Conservation (phyloP, 2,329 filamentous ascomycete genomes). For the Colletotrichum sp. region DNA sequence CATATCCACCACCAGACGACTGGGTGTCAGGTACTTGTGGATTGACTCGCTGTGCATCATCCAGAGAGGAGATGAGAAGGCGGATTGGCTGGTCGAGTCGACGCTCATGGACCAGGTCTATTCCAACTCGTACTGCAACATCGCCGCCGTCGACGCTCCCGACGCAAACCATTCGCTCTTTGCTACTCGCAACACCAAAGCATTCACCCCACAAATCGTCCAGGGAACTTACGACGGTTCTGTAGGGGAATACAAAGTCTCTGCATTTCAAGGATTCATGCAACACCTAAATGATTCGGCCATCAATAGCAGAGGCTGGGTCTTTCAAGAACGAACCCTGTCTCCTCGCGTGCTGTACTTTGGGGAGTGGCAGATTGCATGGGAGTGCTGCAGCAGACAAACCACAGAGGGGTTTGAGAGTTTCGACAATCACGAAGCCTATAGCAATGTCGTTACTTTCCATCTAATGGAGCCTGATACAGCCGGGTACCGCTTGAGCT, state of each 20-base stretch:
- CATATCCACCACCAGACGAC: neutral
- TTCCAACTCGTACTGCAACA: neutral
- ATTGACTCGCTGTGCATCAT: neutral
- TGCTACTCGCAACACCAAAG: neutral
- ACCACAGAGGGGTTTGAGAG: neutral
- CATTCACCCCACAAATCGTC: neutral
- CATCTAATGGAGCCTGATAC: neutral
- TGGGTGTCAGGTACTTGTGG: neutral
- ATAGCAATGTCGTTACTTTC: rapidly evolving
- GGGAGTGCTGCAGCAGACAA: neutral
- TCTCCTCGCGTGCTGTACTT: neutral
- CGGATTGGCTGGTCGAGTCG: neutral
- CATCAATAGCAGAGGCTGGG: neutral
- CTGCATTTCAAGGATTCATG: neutral
- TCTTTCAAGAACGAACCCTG: neutral
- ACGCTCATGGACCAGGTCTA: neutral
- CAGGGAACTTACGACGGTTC: neutral
- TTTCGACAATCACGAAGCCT: neutral
- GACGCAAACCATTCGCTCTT: neutral
- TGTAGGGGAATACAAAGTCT: neutral
- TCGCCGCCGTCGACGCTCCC: neutral
- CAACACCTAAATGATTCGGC: neutral
- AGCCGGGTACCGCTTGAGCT: neutral
- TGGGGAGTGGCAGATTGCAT: neutral
- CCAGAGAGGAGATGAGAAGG: neutral